phyloP scores from a whole-genome alignment of 805 yeast species.

The Komagataella kurtzmanii region DNA sequence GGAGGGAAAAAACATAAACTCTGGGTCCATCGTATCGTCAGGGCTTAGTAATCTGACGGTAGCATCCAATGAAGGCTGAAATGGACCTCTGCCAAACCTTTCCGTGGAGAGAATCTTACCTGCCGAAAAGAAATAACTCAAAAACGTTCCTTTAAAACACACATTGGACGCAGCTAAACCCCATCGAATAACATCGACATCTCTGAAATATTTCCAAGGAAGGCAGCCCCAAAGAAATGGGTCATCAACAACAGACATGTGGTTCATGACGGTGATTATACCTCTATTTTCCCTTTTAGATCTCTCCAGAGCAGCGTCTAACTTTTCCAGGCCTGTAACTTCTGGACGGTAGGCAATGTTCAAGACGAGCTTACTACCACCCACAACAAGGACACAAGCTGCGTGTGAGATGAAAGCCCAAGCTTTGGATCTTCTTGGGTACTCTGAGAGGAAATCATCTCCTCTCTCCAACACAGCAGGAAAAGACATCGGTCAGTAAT shows the following conservation, averaged over 20 bases:
- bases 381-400: conserved; percentile 55
- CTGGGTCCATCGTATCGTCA: conserved; percentile 48
- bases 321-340: conserved; percentile 45
- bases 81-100: conserved; percentile 87
- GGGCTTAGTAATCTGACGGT: conserved; percentile 70
- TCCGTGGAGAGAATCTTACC: conserved; percentile 85
- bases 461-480: conserved; percentile 61
- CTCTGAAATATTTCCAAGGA: conserved; percentile 54
- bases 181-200: conserved; percentile 72
- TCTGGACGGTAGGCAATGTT: conserved; percentile 51
- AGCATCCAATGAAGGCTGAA: conserved; percentile 83
- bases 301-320: conserved; percentile 50
- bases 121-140: conserved; percentile 56
- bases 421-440: conserved; percentile 32
- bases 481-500: conserved; percentile 37
- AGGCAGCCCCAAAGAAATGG: conserved; percentile 82
- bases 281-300: conserved; percentile 62
- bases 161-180: conserved; percentile 88
- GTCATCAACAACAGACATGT: conserved; percentile 86
- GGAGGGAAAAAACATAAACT: conserved; percentile 11
- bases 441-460: conserved; percentile 49
- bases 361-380: conserved; percentile 47
- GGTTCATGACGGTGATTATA: conserved; percentile 79
- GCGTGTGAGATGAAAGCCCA: conserved; percentile 64
- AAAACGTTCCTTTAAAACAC: conserved; percentile 50